Evolutionary conservation across 176 grass and related monocot genomes (phyloP), one percentile per base, ranked within the genome.

Genomic region (Cenchrus americanus): DNA sequence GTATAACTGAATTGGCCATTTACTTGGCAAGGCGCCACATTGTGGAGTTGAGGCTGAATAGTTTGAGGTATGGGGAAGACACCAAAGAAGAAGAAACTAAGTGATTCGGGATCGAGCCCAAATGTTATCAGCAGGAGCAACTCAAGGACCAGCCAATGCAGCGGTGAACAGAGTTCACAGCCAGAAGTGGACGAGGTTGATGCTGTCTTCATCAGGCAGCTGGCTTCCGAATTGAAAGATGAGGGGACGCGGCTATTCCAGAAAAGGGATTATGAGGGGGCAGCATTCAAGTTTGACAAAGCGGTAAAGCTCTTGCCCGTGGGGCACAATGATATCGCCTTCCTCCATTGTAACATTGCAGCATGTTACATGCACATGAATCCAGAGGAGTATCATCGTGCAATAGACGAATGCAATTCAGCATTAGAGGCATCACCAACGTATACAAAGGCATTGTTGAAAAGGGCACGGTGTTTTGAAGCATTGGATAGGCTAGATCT

Each of bases 331-430:
- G 91, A 93, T 50, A 50, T 85, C n/a, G 73, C 94, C 22, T 89
- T 87, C 65, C 84, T 96, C 26, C 94, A 91, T 40, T 87, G 86
- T 79, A 96, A 89, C 73, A 83, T 73, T 17, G 91, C 94, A 9
- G 79, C 94, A 27, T 96, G 94, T 27, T 93, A 87, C 82, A 93
- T 96, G 94, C 88, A 96, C 50, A 93, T 93, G 88, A 75, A 78
- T 5, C 94, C 91, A 0, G 86, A 84, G 71, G 88, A 93, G 22
- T 89, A 89, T 27, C 69, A 93, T 13, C 86, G 74, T 30, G 94
- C 94, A 2, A 85, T 96, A 12, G 76, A 83, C 0, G 80, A 84
- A 73, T 96, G 94, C 22, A 93, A 93, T 63, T 42, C 73, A 32
- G 94, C 91, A 42, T 52, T 96, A 23, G 88, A 93, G 43, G 76